phyloP scores from a whole-genome alignment of 306 rosid genomes.

The Ormosia semicastrata region DNA sequence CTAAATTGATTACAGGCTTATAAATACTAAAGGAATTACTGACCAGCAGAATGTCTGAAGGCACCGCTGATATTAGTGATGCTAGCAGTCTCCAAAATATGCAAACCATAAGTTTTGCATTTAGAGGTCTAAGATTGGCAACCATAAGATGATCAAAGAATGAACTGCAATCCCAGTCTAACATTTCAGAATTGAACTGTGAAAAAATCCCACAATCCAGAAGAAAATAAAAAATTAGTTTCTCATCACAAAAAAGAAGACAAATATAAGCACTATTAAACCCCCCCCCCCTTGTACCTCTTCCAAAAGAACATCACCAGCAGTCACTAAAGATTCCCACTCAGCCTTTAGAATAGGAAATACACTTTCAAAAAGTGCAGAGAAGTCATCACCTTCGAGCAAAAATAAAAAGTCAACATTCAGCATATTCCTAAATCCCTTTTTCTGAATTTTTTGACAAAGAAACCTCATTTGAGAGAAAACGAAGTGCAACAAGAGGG shows the following conservation, averaged over 20 bases:
- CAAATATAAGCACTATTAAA: slow-evolving; percentile 2
- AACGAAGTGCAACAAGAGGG: slow-evolving; percentile 4
- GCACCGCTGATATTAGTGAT: slow-evolving; percentile 41
- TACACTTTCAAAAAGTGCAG: slow-evolving; percentile 47
- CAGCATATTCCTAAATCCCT: slow-evolving; percentile 9
- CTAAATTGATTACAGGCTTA: not conserved
- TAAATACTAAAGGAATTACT: slow-evolving; percentile 33
- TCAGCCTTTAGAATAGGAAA: slow-evolving; percentile 69
- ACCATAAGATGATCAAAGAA: slow-evolving; percentile 51
- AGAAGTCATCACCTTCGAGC: slow-evolving; percentile 42
- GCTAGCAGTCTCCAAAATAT: slow-evolving; percentile 74
- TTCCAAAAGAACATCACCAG: slow-evolving; percentile 41
- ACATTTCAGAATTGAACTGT: slow-evolving; percentile 65
- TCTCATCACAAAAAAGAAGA: not conserved
- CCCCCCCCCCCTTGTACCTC: slow-evolving; percentile 63
- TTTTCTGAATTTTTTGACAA: not conserved
- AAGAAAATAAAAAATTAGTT: not conserved
- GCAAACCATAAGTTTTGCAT: slow-evolving; percentile 58
- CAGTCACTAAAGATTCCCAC: slow-evolving; percentile 58
- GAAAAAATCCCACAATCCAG: slow-evolving; percentile 10
- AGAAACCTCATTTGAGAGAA: not conserved
- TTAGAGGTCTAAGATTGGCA: slow-evolving; percentile 45
- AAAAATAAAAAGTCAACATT: slow-evolving; percentile 18
- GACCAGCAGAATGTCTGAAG: slow-evolving; percentile 56
- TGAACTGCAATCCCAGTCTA: slow-evolving; percentile 66